phyloP scores from a whole-genome alignment of 345 rosid genomes.

The Camelina hispida region DNA sequence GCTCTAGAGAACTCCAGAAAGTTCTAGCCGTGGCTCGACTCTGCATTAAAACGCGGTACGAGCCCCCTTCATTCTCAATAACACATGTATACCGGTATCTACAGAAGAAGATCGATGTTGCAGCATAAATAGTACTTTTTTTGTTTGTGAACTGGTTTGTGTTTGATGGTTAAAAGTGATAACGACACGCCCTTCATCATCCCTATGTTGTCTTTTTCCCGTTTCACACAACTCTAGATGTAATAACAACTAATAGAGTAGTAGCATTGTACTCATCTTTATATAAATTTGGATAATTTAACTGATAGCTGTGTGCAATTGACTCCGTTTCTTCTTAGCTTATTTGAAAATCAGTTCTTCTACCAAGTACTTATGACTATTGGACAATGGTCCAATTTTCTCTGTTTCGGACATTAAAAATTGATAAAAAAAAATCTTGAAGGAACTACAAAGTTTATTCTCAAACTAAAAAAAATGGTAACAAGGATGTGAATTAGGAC shows the following conservation, averaged over 20 bases:
- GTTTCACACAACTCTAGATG: conserved; percentile 2
- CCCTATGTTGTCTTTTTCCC: not conserved
- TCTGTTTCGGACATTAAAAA: not conserved
- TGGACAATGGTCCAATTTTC: not conserved
- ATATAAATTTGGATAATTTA: not conserved
- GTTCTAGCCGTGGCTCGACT: conserved; percentile 76
- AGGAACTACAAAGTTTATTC: conserved; percentile 18
- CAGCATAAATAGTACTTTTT: conserved; percentile 16
- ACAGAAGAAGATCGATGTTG: conserved; percentile 62
- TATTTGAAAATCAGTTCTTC: not conserved
- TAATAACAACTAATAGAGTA: conserved; percentile 5
- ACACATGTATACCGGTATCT: conserved; percentile 70
- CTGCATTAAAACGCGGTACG: conserved; percentile 66
- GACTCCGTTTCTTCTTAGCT: not conserved
- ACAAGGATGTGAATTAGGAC: conserved; percentile 22
- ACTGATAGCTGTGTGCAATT: not conserved
- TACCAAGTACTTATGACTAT: not conserved
- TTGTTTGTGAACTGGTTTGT: not conserved
- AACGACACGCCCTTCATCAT: not conserved
- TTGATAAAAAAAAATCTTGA: conserved; percentile 1
- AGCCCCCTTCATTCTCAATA: conserved; percentile 62
- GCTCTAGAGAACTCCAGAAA: conserved; percentile 67
- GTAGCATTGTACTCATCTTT: conserved; percentile 22
- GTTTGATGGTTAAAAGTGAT: conserved; percentile 11
- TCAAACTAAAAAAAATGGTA: conserved; percentile 7